Conservation (phyloP, 805 yeast genomes). For the Hanseniaspora lachancei region DNA sequence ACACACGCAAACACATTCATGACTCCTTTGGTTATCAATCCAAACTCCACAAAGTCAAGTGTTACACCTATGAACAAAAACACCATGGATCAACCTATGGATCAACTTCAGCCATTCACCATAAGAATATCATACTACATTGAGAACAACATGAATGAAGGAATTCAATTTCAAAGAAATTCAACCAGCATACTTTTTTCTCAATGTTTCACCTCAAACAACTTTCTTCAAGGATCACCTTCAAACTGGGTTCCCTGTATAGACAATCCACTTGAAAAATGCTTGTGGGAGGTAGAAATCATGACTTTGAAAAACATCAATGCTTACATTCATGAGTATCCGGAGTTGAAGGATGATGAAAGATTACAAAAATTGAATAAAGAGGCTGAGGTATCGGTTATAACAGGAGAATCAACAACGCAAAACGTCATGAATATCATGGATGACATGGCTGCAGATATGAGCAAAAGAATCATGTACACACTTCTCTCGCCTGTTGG, state of each 20-base stretch:
- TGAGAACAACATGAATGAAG: constrained; percentile 56
- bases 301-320: constrained; percentile 60
- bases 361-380: constrained; percentile 27
- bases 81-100: constrained; percentile 24
- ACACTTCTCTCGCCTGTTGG: constrained; percentile 71
- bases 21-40: constrained; percentile 37
- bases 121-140: constrained; percentile 56
- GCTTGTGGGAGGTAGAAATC: constrained; percentile 86
- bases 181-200: constrained; percentile 37
- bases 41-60: constrained; percentile 36
- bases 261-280: constrained; percentile 74
- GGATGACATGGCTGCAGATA: constrained; percentile 20
- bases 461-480: constrained; percentile 39
- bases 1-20: constrained; percentile 9
- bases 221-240: constrained; percentile 65
- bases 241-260: constrained; percentile 98
- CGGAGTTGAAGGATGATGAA: constrained; percentile 14
- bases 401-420: constrained; percentile 11
- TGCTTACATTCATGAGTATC: constrained; percentile 19
- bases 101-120: constrained; percentile 38
- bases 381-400: not conserved
- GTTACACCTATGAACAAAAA: constrained; percentile 19
- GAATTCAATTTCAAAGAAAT: constrained; percentile 45
- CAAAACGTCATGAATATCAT: constrained; percentile 23
- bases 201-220: constrained; percentile 78